These are phyloP conservation scores for Coemansia sp. DNA, from an alignment of 192 early-diverging fungal genomes.

Conservation along the genomic window DNA sequence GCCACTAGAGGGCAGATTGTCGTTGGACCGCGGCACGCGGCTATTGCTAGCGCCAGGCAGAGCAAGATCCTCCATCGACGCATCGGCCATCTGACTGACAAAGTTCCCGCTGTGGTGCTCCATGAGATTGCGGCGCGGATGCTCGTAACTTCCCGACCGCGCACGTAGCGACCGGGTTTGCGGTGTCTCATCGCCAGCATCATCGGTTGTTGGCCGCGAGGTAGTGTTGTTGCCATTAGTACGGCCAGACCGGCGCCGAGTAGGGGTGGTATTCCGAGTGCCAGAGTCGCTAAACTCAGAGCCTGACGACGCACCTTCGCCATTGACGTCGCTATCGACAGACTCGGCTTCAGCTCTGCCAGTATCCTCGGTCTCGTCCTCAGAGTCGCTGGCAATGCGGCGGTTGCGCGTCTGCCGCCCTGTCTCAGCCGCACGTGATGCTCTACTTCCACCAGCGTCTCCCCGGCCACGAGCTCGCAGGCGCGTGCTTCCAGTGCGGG, in stretches of 20 bases:
- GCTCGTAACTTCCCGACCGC: conserved; percentile 6
- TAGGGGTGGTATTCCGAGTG: background rate
- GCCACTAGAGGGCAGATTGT: conserved; percentile 3
- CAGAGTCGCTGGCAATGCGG: conserved; percentile 43
- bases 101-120: background rate
- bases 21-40: conserved; percentile 23
- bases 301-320: background rate
- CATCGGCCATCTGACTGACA: conserved; percentile 3
- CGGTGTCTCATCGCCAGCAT: conserved; percentile 5
- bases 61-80: conserved; percentile 1
- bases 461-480: conserved; percentile 3
- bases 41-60: background rate
- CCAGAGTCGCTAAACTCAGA: background rate
- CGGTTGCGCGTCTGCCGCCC: conserved; percentile 28
- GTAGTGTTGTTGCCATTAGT: background rate
- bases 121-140: background rate
- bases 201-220: background rate
- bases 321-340: background rate
- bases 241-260: conserved; percentile 1
- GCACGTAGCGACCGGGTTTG: background rate
- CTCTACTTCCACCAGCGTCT: background rate
- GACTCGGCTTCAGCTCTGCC: background rate
- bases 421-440: background rate
- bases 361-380: conserved; percentile 8
- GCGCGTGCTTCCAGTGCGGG: background rate